Evolutionary conservation across 202 grass and related monocot genomes (phyloP).

Genomic region (Hordeum pubiflorum): DNA sequence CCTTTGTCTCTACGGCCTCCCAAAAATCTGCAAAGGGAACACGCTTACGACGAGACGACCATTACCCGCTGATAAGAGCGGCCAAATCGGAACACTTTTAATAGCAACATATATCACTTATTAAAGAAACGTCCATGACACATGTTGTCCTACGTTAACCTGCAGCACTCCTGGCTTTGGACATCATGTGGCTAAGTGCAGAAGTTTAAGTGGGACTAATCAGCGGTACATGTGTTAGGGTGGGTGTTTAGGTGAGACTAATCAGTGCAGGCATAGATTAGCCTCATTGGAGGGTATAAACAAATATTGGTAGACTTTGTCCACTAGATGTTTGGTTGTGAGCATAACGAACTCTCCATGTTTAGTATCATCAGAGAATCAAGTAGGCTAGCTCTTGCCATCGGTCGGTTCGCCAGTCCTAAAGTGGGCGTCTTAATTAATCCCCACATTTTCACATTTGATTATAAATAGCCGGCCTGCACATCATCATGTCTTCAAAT

Average conservation of each 20-base stretch:
- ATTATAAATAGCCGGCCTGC: not conserved
- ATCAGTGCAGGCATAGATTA: not conserved
- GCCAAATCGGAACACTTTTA: not conserved
- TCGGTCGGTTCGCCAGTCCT: slow-evolving; percentile 13
- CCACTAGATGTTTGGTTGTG: not conserved
- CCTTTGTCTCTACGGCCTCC: not conserved
- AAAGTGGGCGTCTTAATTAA: slow-evolving; percentile 15
- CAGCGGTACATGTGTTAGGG: too few species aligned
- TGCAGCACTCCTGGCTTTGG: not conserved
- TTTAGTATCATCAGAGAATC: slow-evolving; percentile 14
- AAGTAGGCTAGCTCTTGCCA: slow-evolving; percentile 22
- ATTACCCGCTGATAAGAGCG: not conserved
- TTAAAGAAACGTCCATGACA: not conserved
- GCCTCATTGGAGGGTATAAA: not conserved
- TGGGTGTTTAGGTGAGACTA: not conserved
- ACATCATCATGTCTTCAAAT: not conserved
- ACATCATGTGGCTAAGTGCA: not conserved
- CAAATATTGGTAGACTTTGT: not conserved
- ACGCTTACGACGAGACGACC: not conserved
- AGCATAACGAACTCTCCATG: not conserved
- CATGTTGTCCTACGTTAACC: not conserved
- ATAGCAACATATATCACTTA: not conserved
- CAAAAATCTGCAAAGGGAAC: not conserved
- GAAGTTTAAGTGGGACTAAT: not conserved
- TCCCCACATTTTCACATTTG: not conserved